phyloP scores from a whole-genome alignment of 1,284 basidiomycete genomes.

The Clitocybe nebularis region DNA sequence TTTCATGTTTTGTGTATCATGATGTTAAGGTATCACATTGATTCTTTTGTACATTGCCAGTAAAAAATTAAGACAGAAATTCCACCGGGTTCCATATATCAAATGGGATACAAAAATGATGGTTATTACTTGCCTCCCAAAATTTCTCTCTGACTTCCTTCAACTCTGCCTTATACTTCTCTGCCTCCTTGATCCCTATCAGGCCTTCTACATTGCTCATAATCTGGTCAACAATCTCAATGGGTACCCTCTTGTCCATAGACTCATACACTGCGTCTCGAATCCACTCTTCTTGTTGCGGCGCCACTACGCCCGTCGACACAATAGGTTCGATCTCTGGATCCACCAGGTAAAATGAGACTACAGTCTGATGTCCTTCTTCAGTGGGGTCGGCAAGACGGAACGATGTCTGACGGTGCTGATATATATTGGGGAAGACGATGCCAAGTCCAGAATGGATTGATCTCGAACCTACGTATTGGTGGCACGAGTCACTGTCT shows the following conservation, averaged over 20 bases:
- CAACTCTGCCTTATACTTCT: slow-evolving; percentile 27
- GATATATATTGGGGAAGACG: slow-evolving; percentile 55
- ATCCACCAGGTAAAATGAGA: slow-evolving; percentile 43
- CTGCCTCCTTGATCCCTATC: slow-evolving; percentile 36
- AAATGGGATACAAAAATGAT: slow-evolving; percentile 48
- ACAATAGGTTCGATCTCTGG: slow-evolving; percentile 39
- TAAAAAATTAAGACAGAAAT: not conserved
- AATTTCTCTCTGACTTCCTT: slow-evolving; percentile 32
- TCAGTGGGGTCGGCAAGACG: slow-evolving; percentile 30
- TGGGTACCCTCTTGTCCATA: slow-evolving; percentile 32
- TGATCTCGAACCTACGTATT: slow-evolving; percentile 38
- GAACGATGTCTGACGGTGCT: slow-evolving; percentile 35
- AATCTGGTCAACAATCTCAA: slow-evolving; percentile 41
- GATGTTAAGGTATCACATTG: not conserved
- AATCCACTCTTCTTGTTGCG: slow-evolving; percentile 45
- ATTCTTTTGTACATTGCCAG: not conserved
- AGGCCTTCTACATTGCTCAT: slow-evolving; percentile 33
- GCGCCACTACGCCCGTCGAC: slow-evolving; percentile 38
- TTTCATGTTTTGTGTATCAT: no score
- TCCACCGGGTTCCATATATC: slow-evolving; percentile 34
- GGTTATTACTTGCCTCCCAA: slow-evolving; percentile 33
- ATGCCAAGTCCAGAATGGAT: slow-evolving; percentile 34
- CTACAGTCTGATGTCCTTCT: slow-evolving; percentile 33
- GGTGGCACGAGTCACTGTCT: slow-evolving; percentile 41
- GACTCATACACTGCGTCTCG: slow-evolving; percentile 30